These are phyloP conservation scores for Cryomyces minteri DNA, from an alignment of 495 filamentous ascomycete species.

Conservation along the genomic window DNA sequence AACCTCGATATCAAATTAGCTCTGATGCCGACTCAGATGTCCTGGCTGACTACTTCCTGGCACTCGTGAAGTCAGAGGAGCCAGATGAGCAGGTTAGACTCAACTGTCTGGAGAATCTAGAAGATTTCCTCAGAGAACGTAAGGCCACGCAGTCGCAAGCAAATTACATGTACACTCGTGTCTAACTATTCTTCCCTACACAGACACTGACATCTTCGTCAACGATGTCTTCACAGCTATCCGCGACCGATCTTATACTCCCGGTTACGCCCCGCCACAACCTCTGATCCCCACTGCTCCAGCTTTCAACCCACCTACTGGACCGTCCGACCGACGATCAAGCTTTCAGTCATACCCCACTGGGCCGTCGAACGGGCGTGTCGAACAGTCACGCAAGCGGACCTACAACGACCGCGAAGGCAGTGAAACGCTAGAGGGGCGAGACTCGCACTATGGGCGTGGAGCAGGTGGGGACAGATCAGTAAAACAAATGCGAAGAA, in stretches of 20 bases:
- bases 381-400: slow-evolving; percentile 23
- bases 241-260: slow-evolving; percentile 40
- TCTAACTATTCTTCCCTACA: not conserved
- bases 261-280: slow-evolving; percentile 26
- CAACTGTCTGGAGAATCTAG: slow-evolving; percentile 58
- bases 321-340: slow-evolving; percentile 12
- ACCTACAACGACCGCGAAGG: slow-evolving; percentile 21
- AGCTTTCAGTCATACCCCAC: slow-evolving; percentile 1
- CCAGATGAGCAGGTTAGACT: slow-evolving; percentile 51
- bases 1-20: slow-evolving; percentile 21
- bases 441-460: slow-evolving; percentile 24
- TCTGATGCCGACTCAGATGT: slow-evolving; percentile 93
- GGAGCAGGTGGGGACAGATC: slow-evolving; percentile 26
- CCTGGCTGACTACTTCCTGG: slow-evolving; percentile 86
- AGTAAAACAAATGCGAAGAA: slow-evolving; percentile 58
- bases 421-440: slow-evolving; percentile 12
- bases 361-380: slow-evolving; percentile 15
- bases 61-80: slow-evolving; percentile 70
- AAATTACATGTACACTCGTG: not conserved
- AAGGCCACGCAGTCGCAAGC: not conserved
- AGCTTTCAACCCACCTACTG: slow-evolving; percentile 21
- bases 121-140: slow-evolving; percentile 80
- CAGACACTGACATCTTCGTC: slow-evolving; percentile 64
- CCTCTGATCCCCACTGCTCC: slow-evolving; percentile 19
- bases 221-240: slow-evolving; percentile 66